A percentile compares a stretch with the other conserved stretches of the same genome.
phyloP scores from a whole-genome alignment of 345 rosid genomes.

The Adansonia digitata region DNA sequence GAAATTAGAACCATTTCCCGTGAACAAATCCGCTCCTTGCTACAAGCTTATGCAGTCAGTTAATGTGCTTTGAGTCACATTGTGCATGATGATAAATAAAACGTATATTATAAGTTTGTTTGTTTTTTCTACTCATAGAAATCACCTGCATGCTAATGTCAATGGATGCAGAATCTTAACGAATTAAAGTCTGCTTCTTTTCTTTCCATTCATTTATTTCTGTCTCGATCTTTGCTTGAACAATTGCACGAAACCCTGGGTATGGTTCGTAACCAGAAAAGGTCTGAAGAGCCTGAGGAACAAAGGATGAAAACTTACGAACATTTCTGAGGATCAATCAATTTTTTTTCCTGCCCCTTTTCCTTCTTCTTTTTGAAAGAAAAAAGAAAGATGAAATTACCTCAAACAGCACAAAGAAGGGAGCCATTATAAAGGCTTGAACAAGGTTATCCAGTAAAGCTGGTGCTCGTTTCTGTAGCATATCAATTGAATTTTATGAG shows the following conservation, averaged over 20 bases:
- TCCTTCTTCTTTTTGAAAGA: not conserved
- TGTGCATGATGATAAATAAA: not conserved
- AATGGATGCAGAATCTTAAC: slow-evolving; percentile 15
- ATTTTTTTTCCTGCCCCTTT: not conserved
- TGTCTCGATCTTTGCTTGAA: slow-evolving; percentile 36
- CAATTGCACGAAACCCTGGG: slow-evolving; percentile 43
- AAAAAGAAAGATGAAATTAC: slow-evolving; percentile 20
- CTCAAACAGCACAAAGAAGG: slow-evolving; percentile 61
- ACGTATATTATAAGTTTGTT: not conserved
- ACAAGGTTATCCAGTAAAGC: slow-evolving; percentile 52
- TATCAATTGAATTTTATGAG: slow-evolving; percentile 7
- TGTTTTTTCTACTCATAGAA: slow-evolving; percentile 1
- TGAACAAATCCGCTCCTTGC: not conserved
- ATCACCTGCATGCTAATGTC: not conserved
- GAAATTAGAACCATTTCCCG: not conserved
- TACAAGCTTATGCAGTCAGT: not conserved
- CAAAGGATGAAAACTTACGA: slow-evolving; percentile 7
- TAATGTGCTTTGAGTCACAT: not conserved
- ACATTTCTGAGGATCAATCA: not conserved
- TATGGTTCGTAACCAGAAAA: slow-evolving; percentile 50
- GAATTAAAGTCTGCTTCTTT: slow-evolving; percentile 37
- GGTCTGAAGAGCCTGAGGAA: slow-evolving; percentile 43
- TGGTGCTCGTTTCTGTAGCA: slow-evolving; percentile 56
- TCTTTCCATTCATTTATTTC: slow-evolving; percentile 43
- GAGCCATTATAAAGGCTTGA: slow-evolving; percentile 66